Evolutionary conservation across 768 basidiomycete genomes (phyloP), one percentile per base, ranked within the genome.

Genomic region (Tricholoma hemisulphureum): DNA sequence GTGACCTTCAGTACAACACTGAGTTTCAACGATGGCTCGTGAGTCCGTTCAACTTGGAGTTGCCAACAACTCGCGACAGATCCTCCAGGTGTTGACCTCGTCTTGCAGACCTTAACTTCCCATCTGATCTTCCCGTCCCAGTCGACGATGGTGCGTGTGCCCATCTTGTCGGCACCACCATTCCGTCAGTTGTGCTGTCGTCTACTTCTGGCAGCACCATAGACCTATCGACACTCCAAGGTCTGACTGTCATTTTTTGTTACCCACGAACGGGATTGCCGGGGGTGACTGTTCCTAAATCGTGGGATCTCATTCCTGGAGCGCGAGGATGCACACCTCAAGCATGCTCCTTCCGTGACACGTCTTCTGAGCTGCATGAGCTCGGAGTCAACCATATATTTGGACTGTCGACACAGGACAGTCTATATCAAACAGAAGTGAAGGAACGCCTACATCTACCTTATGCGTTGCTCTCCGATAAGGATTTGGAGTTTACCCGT

Each of bases 321-420:
- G 65, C 65, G 21, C 59, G 65, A 24, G 65, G 65, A 29, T 66
- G 65, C 53, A 64, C 65, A 11, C 65, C 65, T 18, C 65, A 67
- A 14, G 63, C 58, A 16, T 67, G 65, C 48, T 61, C 61, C n/a
- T 65, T 63, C 58, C 63, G 65, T 29, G 65, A 67, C 52, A 55
- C 58, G 29, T 57, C 39, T 13, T 37, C 60, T 41, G 63, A 67
- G 34, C 60, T 67, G 35, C 45, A 28, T 48, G 56, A 39, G 20
- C 51, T 64, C 37, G 63, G 65, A 6, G 62, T 67, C 6, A 37
- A 60, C 11, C 65, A 63, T 26, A 58, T 67, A 13, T 67, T 65
- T 35, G 63, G 65, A 8, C 53, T 65, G 16, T 67, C 65, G 6
- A 63, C 64, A n/a, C 65, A 63, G 48, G 61, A 63, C 23, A 61